Evolutionary conservation across 1,139 yeast genomes (phyloP).

Genomic region (Sugiyamaella novakii): DNA sequence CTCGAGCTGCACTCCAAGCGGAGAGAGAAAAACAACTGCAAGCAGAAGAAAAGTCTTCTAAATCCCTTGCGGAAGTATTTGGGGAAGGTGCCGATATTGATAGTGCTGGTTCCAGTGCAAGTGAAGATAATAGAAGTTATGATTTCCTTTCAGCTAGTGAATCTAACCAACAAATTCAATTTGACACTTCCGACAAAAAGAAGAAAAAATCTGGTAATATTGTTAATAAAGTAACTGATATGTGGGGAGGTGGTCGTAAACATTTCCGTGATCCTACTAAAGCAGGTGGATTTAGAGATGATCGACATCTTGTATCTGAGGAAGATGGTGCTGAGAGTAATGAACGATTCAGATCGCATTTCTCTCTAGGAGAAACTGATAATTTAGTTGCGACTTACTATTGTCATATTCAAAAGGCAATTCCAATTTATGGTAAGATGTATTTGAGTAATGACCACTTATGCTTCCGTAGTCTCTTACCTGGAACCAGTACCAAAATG

Average conservation of each 20-base stretch:
- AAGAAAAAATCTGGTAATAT: constrained; percentile 12
- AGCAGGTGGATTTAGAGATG: constrained; percentile 41
- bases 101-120: constrained; percentile 20
- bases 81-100: constrained; percentile 24
- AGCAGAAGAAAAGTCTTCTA: constrained; percentile 5
- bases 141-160: constrained; percentile 26
- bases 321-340: constrained; percentile 51
- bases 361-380: constrained; percentile 59
- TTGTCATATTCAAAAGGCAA: constrained; percentile 66
- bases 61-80: constrained; percentile 2
- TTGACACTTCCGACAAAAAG: constrained; percentile 18
- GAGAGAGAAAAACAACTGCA: neutral
- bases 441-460: constrained; percentile 67
- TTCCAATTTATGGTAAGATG: constrained; percentile 82
- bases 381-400: constrained; percentile 67
- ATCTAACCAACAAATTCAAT: constrained; percentile 16
- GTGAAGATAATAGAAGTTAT: constrained; percentile 20
- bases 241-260: constrained; percentile 65
- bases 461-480: constrained; percentile 78
- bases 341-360: constrained; percentile 61
- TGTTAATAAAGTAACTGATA: constrained; percentile 49
- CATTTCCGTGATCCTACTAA: constrained; percentile 54
- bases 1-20: constrained; percentile 6
- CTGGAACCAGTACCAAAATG: constrained; percentile 80
- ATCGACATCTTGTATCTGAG: constrained; percentile 50